Evolutionary conservation across 2,329 filamentous ascomycete species (phyloP), one percentile per base, ranked within the genome.

Genomic region (Colletotrichum sp.): DNA sequence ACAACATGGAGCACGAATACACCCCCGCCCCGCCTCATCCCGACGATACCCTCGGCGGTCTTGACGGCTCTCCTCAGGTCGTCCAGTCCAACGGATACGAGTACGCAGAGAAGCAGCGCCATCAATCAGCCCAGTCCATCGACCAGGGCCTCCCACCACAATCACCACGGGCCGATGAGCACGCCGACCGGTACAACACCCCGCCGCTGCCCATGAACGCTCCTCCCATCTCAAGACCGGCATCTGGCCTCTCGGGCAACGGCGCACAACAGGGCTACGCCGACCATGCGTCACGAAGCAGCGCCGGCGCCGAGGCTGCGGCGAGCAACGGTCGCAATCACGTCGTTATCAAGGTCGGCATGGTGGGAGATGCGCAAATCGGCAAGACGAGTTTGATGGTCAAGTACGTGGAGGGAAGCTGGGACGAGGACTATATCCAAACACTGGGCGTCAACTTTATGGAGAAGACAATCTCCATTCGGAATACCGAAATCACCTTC

Each of bases 391-490:
- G 96, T 79, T 87, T 99, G 83, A 99, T 99, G 97, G 97, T 99
- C 83, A 99, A 99, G 86, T 99, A 99, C 83, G 97, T 99, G 72
- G 97, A 99, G 87, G 97, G 97, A 76, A 98, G 96, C 86, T 99
- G 97, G 96, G 97, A 99, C 85, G 97, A 99, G 87, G 97, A 99
- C 85, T 99, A 99, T 86, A 99, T 99, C 82, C 97, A 99, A 87
- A 99, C 97, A 26, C 88, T 99, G 60, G 97, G 97, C 80, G 97
- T 99, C 86, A 99, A 99, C 86, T 99, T 99, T 87, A 99, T 99
- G 97, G 97, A 99, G 86, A 99, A 99, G 90, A 99, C 97, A 44
- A 99, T 99, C 83, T 98, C 95, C 78, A 99, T 99, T 85, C 95
- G 97, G 77, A 99, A 99, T 87, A 99, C 97, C 18, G 97, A 99